Evolutionary conservation across 805 yeast species (phyloP).

Genomic region (Wickerhamiella sorbophila): DNA sequence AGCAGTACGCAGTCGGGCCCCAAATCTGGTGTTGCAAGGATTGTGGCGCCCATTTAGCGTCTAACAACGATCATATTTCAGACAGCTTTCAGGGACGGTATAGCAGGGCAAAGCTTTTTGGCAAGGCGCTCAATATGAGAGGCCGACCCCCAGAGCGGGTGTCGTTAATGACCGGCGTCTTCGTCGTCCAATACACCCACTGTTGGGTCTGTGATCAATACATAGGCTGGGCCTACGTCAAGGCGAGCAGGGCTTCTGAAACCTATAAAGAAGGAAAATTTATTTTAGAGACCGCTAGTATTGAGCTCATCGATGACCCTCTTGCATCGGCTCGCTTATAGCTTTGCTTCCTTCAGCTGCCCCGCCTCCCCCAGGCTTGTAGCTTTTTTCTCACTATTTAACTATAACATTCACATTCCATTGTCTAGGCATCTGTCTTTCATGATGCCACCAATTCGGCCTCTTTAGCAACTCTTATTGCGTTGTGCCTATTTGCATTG

Average conservation of each 20-base stretch:
- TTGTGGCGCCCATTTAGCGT: conserved; percentile 32
- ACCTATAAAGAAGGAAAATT: conserved; percentile 47
- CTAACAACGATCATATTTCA: conserved; percentile 26
- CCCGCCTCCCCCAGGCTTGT: no score
- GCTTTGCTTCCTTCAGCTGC: no score
- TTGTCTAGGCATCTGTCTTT: no score
- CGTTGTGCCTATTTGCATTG: no score
- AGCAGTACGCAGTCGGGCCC: conserved; percentile 27
- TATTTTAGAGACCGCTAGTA: conserved; percentile 33
- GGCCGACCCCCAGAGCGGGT: conserved; percentile 28
- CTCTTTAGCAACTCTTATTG: no score
- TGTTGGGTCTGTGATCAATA: conserved; percentile 41
- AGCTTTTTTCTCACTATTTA: no score
- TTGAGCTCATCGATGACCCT: neutral
- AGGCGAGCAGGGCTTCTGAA: conserved; percentile 33
- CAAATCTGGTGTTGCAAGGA: conserved; percentile 27
- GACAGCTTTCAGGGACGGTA: conserved; percentile 38
- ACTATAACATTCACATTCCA: no score
- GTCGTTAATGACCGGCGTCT: conserved; percentile 47
- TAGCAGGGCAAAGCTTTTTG: conserved; percentile 45
- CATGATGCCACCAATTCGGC: no score
- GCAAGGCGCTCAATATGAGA: conserved; percentile 33
- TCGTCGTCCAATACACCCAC: conserved; percentile 39
- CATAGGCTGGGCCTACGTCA: conserved; percentile 52
- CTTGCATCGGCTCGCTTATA: neutral